phyloP scores from a whole-genome alignment of 306 rosid species.

The Cicer yamashitae region DNA sequence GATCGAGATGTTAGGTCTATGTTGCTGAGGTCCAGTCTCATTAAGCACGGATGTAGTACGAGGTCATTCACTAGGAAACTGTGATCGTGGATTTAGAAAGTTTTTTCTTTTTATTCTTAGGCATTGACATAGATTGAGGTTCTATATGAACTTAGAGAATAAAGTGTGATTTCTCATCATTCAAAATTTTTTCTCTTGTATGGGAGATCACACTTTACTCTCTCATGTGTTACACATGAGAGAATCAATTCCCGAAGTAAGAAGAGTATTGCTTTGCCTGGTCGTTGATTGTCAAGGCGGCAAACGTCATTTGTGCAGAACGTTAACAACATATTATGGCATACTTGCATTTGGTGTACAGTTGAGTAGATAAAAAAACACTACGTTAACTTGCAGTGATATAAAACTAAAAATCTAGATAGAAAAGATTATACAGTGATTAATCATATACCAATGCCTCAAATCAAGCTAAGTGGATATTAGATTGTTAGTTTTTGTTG shows the following conservation, averaged over 20 bases:
- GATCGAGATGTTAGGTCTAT: slow-evolving; percentile 82
- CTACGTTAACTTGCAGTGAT: too few relatives aligned
- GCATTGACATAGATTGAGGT: not conserved
- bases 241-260: slow-evolving; percentile 5
- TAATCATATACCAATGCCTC: too few relatives aligned
- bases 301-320: slow-evolving; percentile 45
- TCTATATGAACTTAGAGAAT: not conserved
- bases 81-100: slow-evolving; percentile 45
- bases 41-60: slow-evolving; percentile 70
- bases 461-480: too few relatives aligned
- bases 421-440: too few relatives aligned
- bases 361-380: slow-evolving; percentile 26
- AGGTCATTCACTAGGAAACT: slow-evolving; percentile 53
- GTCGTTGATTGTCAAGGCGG: slow-evolving; percentile 44
- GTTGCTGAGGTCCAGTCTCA: slow-evolving; percentile 85
- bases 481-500: too few relatives aligned
- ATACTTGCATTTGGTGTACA: slow-evolving; percentile 52
- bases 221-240: too few relatives aligned
- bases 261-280: slow-evolving; percentile 27
- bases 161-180: too few relatives aligned
- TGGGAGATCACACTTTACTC: too few relatives aligned
- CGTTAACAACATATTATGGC: slow-evolving; percentile 37
- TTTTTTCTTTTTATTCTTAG: not conserved
- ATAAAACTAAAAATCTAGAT: too few relatives aligned
- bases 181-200: too few relatives aligned